These are phyloP conservation scores for Fomes fomentarius DNA, from an alignment of 1,284 basidiomycete genomes.

Conservation along the genomic window DNA sequence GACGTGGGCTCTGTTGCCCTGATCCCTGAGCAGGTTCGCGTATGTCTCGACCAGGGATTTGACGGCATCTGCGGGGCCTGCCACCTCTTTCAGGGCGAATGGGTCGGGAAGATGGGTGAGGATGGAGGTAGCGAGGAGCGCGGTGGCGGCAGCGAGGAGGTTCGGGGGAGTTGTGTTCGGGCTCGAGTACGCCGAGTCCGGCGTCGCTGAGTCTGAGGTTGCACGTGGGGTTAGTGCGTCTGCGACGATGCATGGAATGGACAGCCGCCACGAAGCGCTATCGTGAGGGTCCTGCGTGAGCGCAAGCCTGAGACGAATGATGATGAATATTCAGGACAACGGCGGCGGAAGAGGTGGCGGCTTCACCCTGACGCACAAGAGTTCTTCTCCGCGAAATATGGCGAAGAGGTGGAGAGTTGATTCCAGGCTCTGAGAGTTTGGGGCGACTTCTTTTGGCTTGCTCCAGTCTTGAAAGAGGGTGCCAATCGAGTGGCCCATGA, in stretches of 20 bases:
- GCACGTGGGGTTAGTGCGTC: neutral
- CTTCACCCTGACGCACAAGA: constrained; percentile 15
- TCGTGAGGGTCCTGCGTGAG: neutral
- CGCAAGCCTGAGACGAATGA: neutral
- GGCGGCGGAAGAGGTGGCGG: neutral
- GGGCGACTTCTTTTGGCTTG: neutral
- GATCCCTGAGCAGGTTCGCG: constrained; percentile 10
- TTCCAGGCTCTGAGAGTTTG: neutral
- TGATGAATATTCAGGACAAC: neutral
- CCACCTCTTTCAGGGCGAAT: constrained; percentile 17
- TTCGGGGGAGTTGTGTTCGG: neutral
- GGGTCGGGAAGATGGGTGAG: constrained; percentile 1
- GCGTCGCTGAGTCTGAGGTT: neutral
- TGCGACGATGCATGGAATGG: neutral
- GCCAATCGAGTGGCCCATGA: constrained; percentile 25
- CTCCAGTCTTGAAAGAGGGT: constrained; percentile 12
- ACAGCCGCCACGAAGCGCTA: constrained; percentile 4
- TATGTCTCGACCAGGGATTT: constrained; percentile 21
- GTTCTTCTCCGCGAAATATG: constrained; percentile 15
- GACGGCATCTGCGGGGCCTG: constrained; percentile 22
- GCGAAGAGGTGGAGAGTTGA: constrained; percentile 8
- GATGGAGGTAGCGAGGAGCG: constrained; percentile 1
- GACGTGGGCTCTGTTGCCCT: constrained; percentile 9
- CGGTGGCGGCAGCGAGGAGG: constrained; percentile 1
- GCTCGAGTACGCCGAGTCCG: too few species aligned